Percentiles rank a stretch among this genome's conserved stretches.
phyloP scores from a whole-genome alignment of 2,329 filamentous ascomycete species.

The Ilyonectria destructans region DNA sequence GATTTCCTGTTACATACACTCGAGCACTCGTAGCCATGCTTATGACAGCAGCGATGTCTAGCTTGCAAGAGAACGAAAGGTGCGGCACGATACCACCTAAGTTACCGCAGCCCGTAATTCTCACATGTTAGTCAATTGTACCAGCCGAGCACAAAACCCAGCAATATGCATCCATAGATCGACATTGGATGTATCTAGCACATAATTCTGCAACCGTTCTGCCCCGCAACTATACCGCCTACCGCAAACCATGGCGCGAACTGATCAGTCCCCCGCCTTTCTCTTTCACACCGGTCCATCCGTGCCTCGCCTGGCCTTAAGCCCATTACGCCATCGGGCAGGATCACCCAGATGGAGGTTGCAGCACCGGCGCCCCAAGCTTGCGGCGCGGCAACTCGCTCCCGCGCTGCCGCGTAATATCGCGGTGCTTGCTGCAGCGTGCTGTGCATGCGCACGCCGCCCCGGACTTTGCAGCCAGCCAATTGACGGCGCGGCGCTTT shows the following conservation, averaged over 20 bases:
- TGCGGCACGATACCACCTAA: no score
- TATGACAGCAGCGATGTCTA: no score
- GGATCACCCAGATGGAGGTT: neutral
- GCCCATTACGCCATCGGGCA: neutral
- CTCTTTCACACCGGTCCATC: constrained; percentile 13
- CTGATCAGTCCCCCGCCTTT: constrained; percentile 8
- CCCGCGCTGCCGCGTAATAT: constrained; percentile 32
- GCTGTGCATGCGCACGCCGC: constrained; percentile 19
- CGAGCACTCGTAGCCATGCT: no score
- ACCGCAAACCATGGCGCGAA: constrained; percentile 10
- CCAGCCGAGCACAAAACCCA: no score
- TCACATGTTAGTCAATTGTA: no score
- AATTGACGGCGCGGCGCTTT: constrained; percentile 24
- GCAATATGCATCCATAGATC: neutral
- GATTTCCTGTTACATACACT: no score
- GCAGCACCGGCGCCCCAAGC: neutral
- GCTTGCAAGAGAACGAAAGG: no score
- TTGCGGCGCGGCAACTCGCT: constrained; percentile 6
- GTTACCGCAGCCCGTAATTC: no score
- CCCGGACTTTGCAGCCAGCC: constrained; percentile 31
- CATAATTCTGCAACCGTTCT: constrained; percentile 13
- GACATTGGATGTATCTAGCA: neutral
- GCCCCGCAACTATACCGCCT: constrained; percentile 13
- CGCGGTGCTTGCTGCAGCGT: constrained; percentile 24
- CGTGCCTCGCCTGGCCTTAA: constrained; percentile 4